Base-by-base conservation (phyloP, 2,329 filamentous ascomycete species). In the Penicillium glabrum region DNA sequence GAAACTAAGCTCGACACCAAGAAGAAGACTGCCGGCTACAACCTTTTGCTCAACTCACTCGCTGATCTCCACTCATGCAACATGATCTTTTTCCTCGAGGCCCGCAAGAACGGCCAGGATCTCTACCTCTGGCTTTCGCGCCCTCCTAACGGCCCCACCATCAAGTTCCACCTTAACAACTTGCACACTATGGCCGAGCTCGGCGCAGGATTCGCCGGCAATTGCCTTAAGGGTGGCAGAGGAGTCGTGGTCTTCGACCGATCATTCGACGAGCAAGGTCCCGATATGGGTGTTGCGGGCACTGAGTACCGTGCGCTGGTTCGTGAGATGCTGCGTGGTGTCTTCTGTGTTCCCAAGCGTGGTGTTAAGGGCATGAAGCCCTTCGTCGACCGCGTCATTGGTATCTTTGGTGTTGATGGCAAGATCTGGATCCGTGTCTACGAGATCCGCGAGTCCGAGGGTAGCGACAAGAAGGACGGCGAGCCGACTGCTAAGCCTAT, bases 1-100 rank as follows among this genome's bases (percentile, higher is more conserved):
- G 95, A 99, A 74, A 91, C 90, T 67, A 99, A 99, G 78, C 90
- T 97, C 64, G 95, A 99, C 75, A 95, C 91, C 52, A 98, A 98
- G 79, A 93, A 90, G 37, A 92, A 77, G 67, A 75, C 73, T 7
- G 73, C 77, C 48, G 77, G 77, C 37, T 80, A 80, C 66, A 95
- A 80, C 83, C 92, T 66, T 83, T 86, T 83, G 81, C 84, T 96
- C 51, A 95, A 95, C 77, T 90, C 93, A 69, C 77, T 83, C 23
- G 84, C 84, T 37, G 86, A 88, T 63, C 83, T 96, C 29, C 95
- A 96, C 81, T 96, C 95, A 72, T 96, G 91, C 83, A 96, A 96
- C 79, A 93, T 96, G 72, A 86, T 95, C 56, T 83, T 97, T 60
- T 99, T 96, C 79, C 96, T 97, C 72, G 93, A 99, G 79, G 93